phyloP scores from a whole-genome alignment of 257 asterid genomes.

The Plantago ovata region DNA sequence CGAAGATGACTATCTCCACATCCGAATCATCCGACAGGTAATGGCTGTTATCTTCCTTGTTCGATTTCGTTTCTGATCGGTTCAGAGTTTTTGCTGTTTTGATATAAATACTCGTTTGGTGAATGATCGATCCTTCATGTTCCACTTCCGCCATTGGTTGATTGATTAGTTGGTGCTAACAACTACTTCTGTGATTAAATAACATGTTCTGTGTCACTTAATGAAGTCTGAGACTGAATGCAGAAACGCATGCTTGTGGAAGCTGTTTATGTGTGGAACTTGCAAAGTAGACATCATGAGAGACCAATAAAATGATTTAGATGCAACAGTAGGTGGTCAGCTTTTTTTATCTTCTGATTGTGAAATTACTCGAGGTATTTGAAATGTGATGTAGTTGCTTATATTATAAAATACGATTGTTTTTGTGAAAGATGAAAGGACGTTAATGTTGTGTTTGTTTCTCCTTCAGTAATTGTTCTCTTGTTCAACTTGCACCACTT shows the following conservation, averaged over 20 bases:
- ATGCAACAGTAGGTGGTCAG: too few species aligned
- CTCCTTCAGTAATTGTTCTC: constrained; percentile 46
- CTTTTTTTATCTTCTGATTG: too few species aligned
- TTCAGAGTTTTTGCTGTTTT: background rate
- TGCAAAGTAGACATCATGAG: too few species aligned
- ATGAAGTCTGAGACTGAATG: too few species aligned
- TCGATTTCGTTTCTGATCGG: background rate
- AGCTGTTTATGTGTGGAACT: too few species aligned
- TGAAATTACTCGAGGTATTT: background rate
- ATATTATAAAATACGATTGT: background rate
- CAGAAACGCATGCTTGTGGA: too few species aligned
- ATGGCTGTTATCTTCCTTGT: background rate
- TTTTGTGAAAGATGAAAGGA: constrained; percentile 13
- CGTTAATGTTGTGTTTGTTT: constrained; percentile 25
- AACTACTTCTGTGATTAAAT: too few species aligned
- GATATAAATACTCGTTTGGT: background rate
- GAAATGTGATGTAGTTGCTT: constrained; percentile 8
- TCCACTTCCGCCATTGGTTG: background rate
- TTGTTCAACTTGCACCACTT: constrained; percentile 70
- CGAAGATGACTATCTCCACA: constrained; percentile 9
- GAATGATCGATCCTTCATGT: background rate
- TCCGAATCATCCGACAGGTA: constrained; percentile 11
- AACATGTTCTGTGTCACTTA: too few species aligned
- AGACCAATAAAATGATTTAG: too few species aligned
- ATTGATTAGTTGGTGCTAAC: background rate